These are phyloP conservation scores for Chaetoceros muelleri DNA, from an alignment of 108 stramenopile species.

Conservation along the genomic window DNA sequence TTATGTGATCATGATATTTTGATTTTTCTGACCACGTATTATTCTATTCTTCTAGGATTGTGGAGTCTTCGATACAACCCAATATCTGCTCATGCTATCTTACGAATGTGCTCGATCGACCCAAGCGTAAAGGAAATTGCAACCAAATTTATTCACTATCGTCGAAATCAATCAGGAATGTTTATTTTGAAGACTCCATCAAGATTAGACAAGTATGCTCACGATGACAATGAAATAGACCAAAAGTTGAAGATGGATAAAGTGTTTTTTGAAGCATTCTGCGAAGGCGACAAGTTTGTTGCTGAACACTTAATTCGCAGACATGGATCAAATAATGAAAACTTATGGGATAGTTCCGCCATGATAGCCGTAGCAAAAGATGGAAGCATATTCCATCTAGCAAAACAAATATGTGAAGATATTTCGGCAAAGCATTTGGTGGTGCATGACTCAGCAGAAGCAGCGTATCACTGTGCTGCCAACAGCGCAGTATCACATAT, in stretches of 20 bases:
- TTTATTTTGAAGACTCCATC: not conserved
- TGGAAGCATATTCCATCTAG: not conserved
- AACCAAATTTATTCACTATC: not conserved
- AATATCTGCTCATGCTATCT: constrained; percentile 25
- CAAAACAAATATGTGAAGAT: not conserved
- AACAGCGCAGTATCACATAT: not conserved
- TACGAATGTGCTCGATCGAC: not conserved
- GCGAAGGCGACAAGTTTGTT: not conserved
- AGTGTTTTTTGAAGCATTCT: not conserved
- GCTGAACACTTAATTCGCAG: not conserved
- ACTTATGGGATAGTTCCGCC: not conserved
- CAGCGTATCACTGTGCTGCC: not conserved
- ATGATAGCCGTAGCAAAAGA: not conserved
- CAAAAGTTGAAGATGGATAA: not conserved
- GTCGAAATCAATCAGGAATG: not conserved
- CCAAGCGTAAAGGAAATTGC: not conserved
- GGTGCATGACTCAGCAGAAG: not conserved
- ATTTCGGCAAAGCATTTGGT: not conserved
- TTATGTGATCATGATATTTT: too few species aligned
- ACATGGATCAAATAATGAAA: not conserved
- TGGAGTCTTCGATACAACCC: constrained; percentile 33
- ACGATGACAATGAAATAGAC: constrained; percentile 1
- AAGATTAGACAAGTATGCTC: not conserved
- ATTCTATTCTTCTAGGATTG: constrained; percentile 21
- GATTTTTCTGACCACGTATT: not conserved